Conservation (phyloP, 768 basidiomycete genomes). For the Collybia nuda region DNA sequence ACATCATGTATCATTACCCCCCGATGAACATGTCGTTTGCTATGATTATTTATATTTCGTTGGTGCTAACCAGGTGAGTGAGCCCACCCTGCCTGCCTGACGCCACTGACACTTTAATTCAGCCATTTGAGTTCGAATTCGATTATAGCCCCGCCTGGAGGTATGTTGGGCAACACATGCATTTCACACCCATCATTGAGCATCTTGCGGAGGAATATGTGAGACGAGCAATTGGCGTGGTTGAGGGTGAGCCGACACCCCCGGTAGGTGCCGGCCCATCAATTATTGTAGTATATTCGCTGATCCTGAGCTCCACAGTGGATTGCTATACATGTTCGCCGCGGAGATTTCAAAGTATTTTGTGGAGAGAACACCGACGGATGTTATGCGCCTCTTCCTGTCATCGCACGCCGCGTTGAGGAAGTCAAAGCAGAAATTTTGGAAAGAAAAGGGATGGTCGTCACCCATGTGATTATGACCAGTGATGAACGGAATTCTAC, state of each 20-base stretch:
- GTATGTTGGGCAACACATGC: slow-evolving; percentile 51
- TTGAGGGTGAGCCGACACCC: slow-evolving; percentile 39
- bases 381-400: slow-evolving; percentile 56
- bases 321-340: slow-evolving; percentile 58
- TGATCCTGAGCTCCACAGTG: slow-evolving; percentile 32
- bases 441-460: slow-evolving; percentile 40
- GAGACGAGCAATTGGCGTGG: slow-evolving; percentile 39
- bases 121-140: slow-evolving; percentile 56
- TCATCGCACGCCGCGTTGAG: slow-evolving; percentile 51
- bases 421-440: slow-evolving; percentile 52
- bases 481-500: slow-evolving; percentile 56
- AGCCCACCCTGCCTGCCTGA: slow-evolving; percentile 1
- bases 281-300: neutral
- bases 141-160: slow-evolving; percentile 63
- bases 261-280: slow-evolving; percentile 35
- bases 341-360: slow-evolving; percentile 49
- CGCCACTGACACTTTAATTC: slow-evolving; percentile 5
- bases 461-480: slow-evolving; percentile 60
- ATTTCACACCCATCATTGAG: slow-evolving; percentile 44
- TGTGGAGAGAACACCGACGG: slow-evolving; percentile 43
- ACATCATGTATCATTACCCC: slow-evolving; percentile 42
- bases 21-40: slow-evolving; percentile 51
- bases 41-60: slow-evolving; percentile 55
- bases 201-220: slow-evolving; percentile 44
- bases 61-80: slow-evolving; percentile 42